These are phyloP conservation scores for Candida sphagnicola DNA, from an alignment of 805 yeast genomes.

Conservation along the genomic window DNA sequence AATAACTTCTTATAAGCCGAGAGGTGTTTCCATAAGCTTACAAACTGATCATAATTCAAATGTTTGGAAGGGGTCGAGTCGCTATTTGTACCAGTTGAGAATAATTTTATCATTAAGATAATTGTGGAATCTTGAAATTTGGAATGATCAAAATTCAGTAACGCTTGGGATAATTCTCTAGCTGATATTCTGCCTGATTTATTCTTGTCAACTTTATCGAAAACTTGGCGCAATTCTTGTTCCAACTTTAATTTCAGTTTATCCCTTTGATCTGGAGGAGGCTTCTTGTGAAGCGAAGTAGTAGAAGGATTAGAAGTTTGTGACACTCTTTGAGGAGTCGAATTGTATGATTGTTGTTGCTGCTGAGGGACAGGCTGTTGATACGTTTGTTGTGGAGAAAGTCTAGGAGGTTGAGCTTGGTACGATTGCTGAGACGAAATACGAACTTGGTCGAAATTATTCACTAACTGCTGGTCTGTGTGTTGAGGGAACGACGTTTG, in stretches of 20 bases:
- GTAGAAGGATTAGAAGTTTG: conserved; percentile 4
- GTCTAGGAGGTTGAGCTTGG: conserved; percentile 10
- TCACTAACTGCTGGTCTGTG: conserved; percentile 5
- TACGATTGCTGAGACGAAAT: conserved; percentile 6
- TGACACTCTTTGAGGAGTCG: background rate
- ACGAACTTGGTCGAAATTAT: conserved; percentile 1
- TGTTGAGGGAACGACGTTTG: conserved; percentile 8
- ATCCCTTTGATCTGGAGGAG: conserved; percentile 3
- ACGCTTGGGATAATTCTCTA: conserved; percentile 53
- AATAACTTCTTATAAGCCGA: conserved; percentile 64
- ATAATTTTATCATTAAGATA: conserved; percentile 57
- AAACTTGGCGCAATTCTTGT: conserved; percentile 44
- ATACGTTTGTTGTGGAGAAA: conserved; percentile 9
- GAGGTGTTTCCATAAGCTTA: conserved; percentile 64
- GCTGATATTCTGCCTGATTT: conserved; percentile 53
- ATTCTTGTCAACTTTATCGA: conserved; percentile 53
- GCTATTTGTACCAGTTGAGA: conserved; percentile 35
- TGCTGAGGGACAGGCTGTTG: conserved; percentile 8
- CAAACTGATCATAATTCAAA: conserved; percentile 56
- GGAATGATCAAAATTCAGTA: conserved; percentile 62
- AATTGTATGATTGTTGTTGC: background rate
- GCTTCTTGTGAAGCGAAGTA: conserved; percentile 6
- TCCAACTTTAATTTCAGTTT: conserved; percentile 40
- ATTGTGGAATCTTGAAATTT: conserved; percentile 59
- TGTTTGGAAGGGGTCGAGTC: conserved; percentile 12